These are phyloP conservation scores for Larix sibirica DNA, from an alignment of 83 land plant species.

Conservation along the genomic window DNA sequence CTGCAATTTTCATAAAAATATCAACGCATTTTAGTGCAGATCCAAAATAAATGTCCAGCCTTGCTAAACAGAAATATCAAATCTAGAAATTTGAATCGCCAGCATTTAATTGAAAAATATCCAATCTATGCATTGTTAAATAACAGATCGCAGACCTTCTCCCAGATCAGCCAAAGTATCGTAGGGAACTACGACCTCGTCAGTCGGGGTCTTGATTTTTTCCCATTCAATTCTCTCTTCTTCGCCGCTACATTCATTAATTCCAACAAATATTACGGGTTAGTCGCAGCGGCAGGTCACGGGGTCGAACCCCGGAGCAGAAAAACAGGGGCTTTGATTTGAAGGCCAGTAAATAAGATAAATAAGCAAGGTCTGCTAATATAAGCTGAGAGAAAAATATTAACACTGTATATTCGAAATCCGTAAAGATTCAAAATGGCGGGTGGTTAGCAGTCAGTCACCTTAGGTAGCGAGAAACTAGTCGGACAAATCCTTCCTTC, in stretches of 20 bases:
- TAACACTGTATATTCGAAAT: no score
- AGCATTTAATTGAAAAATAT: background rate
- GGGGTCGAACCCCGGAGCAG: background rate
- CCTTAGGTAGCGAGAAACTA: constrained; percentile 92
- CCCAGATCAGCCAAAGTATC: constrained; percentile 65
- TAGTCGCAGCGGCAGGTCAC: no score
- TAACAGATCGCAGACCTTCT: constrained; percentile 52
- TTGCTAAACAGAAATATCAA: background rate
- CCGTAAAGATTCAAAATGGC: no score
- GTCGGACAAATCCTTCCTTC: constrained; percentile 92
- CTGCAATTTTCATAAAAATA: constrained; percentile 34
- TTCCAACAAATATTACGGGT: background rate
- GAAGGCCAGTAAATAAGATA: background rate
- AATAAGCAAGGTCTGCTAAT: background rate
- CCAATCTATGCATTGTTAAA: background rate
- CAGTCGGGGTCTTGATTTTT: constrained; percentile 94
- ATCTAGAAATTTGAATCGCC: no score
- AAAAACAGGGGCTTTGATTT: background rate
- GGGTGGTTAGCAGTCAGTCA: constrained; percentile 6
- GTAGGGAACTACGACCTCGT: constrained; percentile 96
- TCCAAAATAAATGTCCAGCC: background rate
- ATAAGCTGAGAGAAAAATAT: no score
- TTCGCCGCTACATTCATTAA: constrained; percentile 65
- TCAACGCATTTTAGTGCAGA: background rate
- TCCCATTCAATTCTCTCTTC: constrained; percentile 88